Percentiles rank a stretch among this genome's conserved stretches.
Evolutionary conservation across 768 basidiomycete genomes (phyloP).

Genomic region (Kwoniella sp.): DNA sequence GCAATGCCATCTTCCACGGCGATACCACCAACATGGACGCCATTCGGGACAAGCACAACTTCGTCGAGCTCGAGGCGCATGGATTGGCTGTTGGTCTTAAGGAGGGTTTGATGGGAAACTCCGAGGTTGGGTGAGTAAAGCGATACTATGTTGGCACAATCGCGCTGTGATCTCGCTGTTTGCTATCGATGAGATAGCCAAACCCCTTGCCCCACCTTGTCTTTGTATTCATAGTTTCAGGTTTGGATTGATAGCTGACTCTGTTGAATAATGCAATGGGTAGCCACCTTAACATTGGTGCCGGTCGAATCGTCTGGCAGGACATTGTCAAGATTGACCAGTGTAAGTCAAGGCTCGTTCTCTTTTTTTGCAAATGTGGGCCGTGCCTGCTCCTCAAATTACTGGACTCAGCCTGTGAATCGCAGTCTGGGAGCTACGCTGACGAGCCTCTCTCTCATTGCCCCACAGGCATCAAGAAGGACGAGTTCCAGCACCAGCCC

Average conservation of each 20-base stretch:
- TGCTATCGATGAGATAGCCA: too few relatives aligned
- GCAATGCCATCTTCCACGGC: slow-evolving; percentile 84
- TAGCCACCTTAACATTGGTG: slow-evolving; percentile 92
- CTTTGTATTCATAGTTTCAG: too few relatives aligned
- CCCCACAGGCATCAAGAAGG: slow-evolving; percentile 75
- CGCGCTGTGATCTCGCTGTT: too few relatives aligned
- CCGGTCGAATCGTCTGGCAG: slow-evolving; percentile 94
- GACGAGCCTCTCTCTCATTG: not conserved
- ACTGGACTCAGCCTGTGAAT: too few relatives aligned
- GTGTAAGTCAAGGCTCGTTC: slow-evolving; percentile 54
- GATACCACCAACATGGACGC: slow-evolving; percentile 86
- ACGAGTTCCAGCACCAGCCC: slow-evolving; percentile 77
- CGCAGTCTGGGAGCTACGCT: not conserved
- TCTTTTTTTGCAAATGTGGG: too few relatives aligned
- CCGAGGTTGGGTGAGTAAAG: slow-evolving; percentile 84
- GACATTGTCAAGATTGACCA: slow-evolving; percentile 96
- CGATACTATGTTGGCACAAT: too few relatives aligned
- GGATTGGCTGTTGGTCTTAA: slow-evolving; percentile 88
- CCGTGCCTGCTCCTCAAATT: too few relatives aligned
- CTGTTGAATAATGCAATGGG: too few relatives aligned
- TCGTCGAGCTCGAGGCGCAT: slow-evolving; percentile 75
- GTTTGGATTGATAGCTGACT: too few relatives aligned
- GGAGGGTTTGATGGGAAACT: slow-evolving; percentile 97
- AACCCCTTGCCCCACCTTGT: too few relatives aligned
- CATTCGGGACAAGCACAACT: slow-evolving; percentile 74